Evolutionary conservation across 1,284 basidiomycete species (phyloP).

Genomic region (Sanguinoderma infundibulare): DNA sequence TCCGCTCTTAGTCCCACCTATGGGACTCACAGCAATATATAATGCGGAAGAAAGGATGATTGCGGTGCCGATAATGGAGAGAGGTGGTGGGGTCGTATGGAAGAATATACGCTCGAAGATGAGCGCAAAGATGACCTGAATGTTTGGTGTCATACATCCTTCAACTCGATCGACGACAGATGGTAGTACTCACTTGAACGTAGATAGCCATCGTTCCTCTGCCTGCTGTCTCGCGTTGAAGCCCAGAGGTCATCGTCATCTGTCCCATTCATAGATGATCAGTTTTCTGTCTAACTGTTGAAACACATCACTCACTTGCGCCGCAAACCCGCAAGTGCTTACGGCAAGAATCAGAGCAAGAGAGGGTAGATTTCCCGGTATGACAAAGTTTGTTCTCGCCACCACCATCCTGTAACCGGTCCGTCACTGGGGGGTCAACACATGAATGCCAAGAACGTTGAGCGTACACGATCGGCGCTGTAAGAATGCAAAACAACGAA

Average conservation of each 20-base stretch:
- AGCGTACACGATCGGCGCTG: slow-evolving; percentile 51
- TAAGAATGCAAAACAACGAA: slow-evolving; percentile 62
- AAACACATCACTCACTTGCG: slow-evolving; percentile 43
- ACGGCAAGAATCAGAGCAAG: slow-evolving; percentile 47
- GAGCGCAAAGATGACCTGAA: slow-evolving; percentile 62
- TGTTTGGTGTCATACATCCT: no score
- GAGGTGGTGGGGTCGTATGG: slow-evolving; percentile 49
- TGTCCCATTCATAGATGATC: slow-evolving; percentile 22
- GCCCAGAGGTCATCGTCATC: slow-evolving; percentile 61
- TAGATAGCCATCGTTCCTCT: slow-evolving; percentile 65
- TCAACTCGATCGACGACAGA: background rate
- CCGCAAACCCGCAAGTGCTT: slow-evolving; percentile 61
- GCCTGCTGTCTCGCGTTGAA: slow-evolving; percentile 66
- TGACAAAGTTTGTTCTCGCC: slow-evolving; percentile 43
- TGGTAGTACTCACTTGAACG: slow-evolving; percentile 46
- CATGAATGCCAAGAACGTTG: background rate
- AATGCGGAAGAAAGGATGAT: slow-evolving; percentile 62
- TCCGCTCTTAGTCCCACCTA: no score
- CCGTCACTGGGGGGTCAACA: background rate
- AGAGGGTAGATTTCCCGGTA: slow-evolving; percentile 51
- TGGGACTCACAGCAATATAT: slow-evolving; percentile 55
- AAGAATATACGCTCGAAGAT: slow-evolving; percentile 66
- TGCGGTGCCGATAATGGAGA: slow-evolving; percentile 57
- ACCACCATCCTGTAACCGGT: slow-evolving; percentile 44
- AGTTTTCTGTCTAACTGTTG: background rate